Conservation (phyloP, 139 green algal genomes). For the Volvox reticuliferus region DNA sequence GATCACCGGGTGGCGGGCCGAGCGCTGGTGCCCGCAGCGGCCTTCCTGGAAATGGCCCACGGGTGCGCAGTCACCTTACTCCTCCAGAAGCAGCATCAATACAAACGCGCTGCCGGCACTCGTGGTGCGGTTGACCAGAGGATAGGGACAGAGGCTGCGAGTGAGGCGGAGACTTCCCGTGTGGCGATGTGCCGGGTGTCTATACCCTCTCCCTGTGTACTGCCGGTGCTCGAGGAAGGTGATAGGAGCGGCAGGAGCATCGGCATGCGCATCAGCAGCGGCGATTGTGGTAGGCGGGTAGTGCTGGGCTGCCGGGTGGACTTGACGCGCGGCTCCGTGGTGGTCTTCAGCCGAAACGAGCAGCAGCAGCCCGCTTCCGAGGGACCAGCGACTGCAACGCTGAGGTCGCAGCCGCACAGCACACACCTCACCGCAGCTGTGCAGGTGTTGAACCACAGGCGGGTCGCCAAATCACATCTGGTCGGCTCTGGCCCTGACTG, state of each 20-base stretch:
- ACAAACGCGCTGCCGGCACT: neutral
- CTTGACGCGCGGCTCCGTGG: neutral
- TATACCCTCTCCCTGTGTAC: constrained; percentile 64
- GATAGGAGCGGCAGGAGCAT: neutral
- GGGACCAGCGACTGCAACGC: neutral
- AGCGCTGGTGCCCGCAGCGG: constrained; percentile 73
- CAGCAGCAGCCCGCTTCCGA: neutral
- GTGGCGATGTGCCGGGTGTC: constrained; percentile 44
- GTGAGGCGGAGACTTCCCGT: neutral
- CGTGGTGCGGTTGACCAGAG: neutral
- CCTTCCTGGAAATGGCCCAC: constrained; percentile 71
- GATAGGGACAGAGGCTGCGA: neutral
- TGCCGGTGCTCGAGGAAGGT: constrained; percentile 30
- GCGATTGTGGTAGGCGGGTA: neutral
- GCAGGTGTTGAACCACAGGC: neutral
- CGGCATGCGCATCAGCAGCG: neutral
- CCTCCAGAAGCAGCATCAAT: neutral
- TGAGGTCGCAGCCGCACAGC: neutral
- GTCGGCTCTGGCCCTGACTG: too few species aligned
- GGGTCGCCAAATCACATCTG: too few species aligned
- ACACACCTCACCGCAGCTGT: neutral
- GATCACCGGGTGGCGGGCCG: constrained; percentile 77
- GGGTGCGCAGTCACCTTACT: neutral
- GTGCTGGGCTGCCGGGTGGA: constrained; percentile 24
- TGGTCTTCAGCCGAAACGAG: neutral